Conservation (phyloP, 2,329 filamentous ascomycete genomes). For the Hypoxylon rubiginosum region DNA sequence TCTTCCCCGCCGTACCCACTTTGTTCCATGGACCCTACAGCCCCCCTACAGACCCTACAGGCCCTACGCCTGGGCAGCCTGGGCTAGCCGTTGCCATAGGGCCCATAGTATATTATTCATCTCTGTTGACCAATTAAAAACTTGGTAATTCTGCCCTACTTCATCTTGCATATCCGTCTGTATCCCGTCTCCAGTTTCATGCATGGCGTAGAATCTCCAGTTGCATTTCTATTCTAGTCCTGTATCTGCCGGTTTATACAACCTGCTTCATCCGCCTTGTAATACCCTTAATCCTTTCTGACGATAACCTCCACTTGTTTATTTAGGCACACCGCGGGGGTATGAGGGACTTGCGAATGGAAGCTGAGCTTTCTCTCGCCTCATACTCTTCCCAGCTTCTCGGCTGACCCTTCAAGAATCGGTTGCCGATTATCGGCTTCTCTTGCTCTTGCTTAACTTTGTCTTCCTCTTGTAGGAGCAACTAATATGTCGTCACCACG, state of each 20-base stretch:
- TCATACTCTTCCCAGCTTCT: slow-evolving; percentile 10
- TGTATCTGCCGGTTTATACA: slow-evolving; percentile 1
- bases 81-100: not conserved
- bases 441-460: not conserved
- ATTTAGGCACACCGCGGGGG: not conserved
- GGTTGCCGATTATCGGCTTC: slow-evolving; percentile 8
- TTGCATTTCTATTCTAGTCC: not conserved
- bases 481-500: slow-evolving; percentile 41
- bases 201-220: slow-evolving; percentile 5
- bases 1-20: not conserved
- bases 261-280: slow-evolving; percentile 2
- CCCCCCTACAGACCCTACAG: too few species aligned
- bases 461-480: not conserved
- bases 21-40: not conserved
- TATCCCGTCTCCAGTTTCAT: slow-evolving; percentile 7
- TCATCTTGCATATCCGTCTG: slow-evolving; percentile 26
- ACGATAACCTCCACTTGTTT: not conserved
- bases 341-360: slow-evolving; percentile 21
- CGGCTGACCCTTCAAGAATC: not conserved
- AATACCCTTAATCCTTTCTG: slow-evolving; percentile 6
- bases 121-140: slow-evolving; percentile 29
- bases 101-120: slow-evolving; percentile 21
- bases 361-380: slow-evolving; percentile 9
- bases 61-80: too few species aligned
- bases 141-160: slow-evolving; percentile 9